A percentile compares a stretch with the other conserved stretches of the same genome.
These are phyloP conservation scores for Dipodascus albidus DNA, from an alignment of 805 yeast species.

Conservation along the genomic window DNA sequence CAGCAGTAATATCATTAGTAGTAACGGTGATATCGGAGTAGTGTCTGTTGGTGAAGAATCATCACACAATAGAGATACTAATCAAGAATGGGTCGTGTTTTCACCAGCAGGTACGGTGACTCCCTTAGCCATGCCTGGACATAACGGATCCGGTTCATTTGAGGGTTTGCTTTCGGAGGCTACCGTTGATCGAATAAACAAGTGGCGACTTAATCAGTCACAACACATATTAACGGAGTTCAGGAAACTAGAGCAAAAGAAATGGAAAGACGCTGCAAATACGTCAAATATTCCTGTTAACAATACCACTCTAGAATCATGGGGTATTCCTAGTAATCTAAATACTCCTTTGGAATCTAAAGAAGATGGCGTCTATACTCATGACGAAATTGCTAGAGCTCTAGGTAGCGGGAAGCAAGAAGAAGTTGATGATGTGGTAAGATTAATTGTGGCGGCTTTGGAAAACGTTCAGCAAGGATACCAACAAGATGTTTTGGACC, in stretches of 20 bases:
- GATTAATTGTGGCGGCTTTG: background rate
- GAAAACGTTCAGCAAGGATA: background rate
- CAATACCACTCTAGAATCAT: background rate
- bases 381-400: background rate
- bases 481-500: background rate
- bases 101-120: slow-evolving; percentile 21
- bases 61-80: slow-evolving; percentile 5
- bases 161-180: slow-evolving; percentile 8
- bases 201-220: slow-evolving; percentile 31
- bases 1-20: background rate
- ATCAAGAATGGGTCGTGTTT: slow-evolving; percentile 29
- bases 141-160: slow-evolving; percentile 27
- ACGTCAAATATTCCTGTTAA: background rate
- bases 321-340: background rate
- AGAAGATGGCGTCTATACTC: background rate
- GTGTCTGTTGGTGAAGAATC: background rate
- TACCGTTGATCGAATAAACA: slow-evolving; percentile 27
- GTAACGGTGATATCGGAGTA: background rate
- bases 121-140: slow-evolving; percentile 24
- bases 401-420: background rate
- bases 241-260: slow-evolving; percentile 14
- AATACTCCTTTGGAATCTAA: background rate
- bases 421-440: background rate
- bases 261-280: background rate
- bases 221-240: slow-evolving; percentile 21